Conservation (phyloP, 495 filamentous ascomycete genomes). For the Astrothelium subdiscretum region DNA sequence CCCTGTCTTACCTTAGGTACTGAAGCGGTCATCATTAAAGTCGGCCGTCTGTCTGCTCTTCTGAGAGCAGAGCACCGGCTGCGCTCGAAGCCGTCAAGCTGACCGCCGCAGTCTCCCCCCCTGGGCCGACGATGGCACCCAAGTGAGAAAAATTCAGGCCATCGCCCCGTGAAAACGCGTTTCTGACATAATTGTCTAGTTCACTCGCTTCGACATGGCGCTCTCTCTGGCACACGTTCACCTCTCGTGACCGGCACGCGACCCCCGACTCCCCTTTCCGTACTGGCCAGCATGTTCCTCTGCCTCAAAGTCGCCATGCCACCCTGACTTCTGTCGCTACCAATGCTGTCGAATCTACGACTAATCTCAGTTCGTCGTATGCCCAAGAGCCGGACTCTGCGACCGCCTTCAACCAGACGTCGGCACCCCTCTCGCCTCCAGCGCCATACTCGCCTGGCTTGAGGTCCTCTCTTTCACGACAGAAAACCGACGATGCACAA, state of each 20-base stretch:
- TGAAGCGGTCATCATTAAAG: neutral
- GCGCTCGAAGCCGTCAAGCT: neutral
- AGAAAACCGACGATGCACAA: slow-evolving; percentile 52
- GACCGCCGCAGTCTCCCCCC: neutral
- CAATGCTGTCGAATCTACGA: slow-evolving; percentile 52
- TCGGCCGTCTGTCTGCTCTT: neutral
- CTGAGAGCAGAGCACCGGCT: neutral
- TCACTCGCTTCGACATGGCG: slow-evolving; percentile 49
- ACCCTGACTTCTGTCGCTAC: slow-evolving; percentile 34
- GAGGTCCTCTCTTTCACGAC: slow-evolving; percentile 56
- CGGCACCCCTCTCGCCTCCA: slow-evolving; percentile 43
- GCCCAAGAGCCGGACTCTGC: slow-evolving; percentile 29
- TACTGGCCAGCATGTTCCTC: slow-evolving; percentile 24
- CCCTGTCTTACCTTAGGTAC: neutral
- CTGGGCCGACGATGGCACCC: neutral
- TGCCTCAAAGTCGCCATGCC: slow-evolving; percentile 31
- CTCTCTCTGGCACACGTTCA: slow-evolving; percentile 96
- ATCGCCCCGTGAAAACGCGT: neutral
- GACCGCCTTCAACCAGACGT: slow-evolving; percentile 51
- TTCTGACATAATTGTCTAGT: neutral
- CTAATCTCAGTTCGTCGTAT: slow-evolving; percentile 58
- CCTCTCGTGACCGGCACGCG: slow-evolving; percentile 39
- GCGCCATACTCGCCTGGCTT: slow-evolving; percentile 84
- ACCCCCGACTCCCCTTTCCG: slow-evolving; percentile 34
- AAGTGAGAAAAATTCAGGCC: neutral